Evolutionary conservation across 768 basidiomycete species (phyloP).

Genomic region (Sarcomyxa edulis): DNA sequence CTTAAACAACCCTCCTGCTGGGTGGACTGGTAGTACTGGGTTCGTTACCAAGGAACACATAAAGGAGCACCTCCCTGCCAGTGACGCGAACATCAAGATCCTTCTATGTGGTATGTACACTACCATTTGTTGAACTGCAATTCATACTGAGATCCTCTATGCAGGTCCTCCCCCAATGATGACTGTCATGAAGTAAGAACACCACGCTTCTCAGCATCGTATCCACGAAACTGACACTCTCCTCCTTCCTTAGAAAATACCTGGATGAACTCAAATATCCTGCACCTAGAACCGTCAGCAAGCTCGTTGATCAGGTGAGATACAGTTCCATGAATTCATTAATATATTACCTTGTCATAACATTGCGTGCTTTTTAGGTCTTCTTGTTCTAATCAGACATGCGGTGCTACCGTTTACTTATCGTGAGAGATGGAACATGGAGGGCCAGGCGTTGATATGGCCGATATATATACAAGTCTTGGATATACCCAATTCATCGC

Average conservation of each 20-base stretch:
- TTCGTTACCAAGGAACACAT: conserved; percentile 95
- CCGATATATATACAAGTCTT: too few species aligned
- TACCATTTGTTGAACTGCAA: too few species aligned
- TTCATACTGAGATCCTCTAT: conserved; percentile 1
- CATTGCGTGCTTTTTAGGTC: conserved; percentile 21
- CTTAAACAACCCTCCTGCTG: conserved; percentile 87
- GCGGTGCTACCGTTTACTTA: background rate
- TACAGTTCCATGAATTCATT: background rate
- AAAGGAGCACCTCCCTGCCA: conserved; percentile 68
- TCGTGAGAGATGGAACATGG: too few species aligned
- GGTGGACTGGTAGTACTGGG: conserved; percentile 86
- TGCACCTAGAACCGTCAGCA: conserved; percentile 85
- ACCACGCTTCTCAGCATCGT: background rate
- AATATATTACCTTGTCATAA: conserved; percentile 6
- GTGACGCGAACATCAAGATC: conserved; percentile 67
- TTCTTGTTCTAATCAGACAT: conserved; percentile 35
- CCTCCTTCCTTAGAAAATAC: conserved; percentile 61
- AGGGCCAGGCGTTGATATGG: too few species aligned
- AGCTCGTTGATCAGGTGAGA: conserved; percentile 80
- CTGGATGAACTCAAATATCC: conserved; percentile 85
- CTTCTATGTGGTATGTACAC: conserved; percentile 70
- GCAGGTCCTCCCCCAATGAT: conserved; percentile 60
- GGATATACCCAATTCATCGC: too few species aligned
- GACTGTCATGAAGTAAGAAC: conserved; percentile 45
- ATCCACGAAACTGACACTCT: conserved; percentile 4